phyloP scores from a whole-genome alignment of 306 rosid genomes.

The Vigna unguiculata region DNA sequence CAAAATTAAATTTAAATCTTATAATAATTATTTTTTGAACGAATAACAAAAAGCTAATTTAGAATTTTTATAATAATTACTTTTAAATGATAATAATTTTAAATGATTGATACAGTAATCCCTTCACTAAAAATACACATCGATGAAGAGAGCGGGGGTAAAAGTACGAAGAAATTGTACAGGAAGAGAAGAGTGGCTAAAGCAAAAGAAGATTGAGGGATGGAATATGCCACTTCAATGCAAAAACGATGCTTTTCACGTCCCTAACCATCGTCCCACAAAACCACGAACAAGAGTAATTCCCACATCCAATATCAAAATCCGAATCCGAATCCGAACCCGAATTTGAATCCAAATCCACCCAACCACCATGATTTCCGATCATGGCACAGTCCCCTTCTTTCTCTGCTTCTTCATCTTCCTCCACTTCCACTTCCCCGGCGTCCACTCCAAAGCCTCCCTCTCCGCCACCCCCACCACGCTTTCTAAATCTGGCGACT shows the following conservation, averaged over 20 bases:
- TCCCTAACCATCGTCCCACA: background rate
- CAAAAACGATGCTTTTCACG: background rate
- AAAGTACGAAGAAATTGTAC: no score
- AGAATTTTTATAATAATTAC: no score
- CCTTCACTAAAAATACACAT: no score
- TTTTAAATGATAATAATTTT: no score
- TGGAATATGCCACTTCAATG: background rate
- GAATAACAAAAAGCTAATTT: no score
- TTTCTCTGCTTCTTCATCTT: background rate
- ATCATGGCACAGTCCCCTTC: background rate
- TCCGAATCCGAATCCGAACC: background rate
- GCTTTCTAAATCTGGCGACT: constrained; percentile 65
- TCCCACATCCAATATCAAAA: no score
- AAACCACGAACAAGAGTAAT: no score
- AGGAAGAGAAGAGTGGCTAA: background rate
- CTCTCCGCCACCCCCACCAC: constrained; percentile 54
- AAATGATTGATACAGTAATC: no score
- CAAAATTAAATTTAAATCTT: no score
- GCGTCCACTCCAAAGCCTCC: constrained; percentile 51
- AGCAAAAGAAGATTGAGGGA: background rate
- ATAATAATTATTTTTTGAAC: no score
- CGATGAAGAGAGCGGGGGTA: background rate
- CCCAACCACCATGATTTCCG: background rate
- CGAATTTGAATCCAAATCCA: background rate
- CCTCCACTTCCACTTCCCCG: background rate